These are phyloP conservation scores for Komagataella populi DNA, from an alignment of 805 yeast genomes.

Conservation along the genomic window DNA sequence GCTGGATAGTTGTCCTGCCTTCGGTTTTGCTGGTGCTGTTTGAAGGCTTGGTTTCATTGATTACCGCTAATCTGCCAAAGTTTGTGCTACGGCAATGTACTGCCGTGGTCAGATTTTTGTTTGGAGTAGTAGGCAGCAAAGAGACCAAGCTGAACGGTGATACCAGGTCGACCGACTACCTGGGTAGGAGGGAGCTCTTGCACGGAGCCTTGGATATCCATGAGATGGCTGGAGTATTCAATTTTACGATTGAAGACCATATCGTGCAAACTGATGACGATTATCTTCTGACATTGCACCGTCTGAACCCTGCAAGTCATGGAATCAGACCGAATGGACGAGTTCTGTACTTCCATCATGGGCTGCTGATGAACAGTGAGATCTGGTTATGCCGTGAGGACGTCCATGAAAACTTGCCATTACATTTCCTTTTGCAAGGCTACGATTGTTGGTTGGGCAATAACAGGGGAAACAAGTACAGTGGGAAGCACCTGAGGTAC, in stretches of 20 bases:
- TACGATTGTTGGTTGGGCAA: slow-evolving; percentile 94
- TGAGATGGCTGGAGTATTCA: slow-evolving; percentile 55
- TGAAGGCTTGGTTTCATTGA: slow-evolving; percentile 21
- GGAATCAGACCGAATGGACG: slow-evolving; percentile 19
- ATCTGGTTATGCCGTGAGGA: slow-evolving; percentile 32
- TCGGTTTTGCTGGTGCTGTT: slow-evolving; percentile 4
- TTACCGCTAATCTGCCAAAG: slow-evolving; percentile 22
- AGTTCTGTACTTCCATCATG: slow-evolving; percentile 80
- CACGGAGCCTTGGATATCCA: slow-evolving; percentile 25
- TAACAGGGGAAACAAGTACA: slow-evolving; percentile 83
- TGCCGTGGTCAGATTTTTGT: slow-evolving; percentile 1
- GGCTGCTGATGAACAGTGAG: slow-evolving; percentile 77
- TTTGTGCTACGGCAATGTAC: slow-evolving; percentile 20
- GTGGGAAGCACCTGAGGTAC: slow-evolving; percentile 53
- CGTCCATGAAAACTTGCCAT: slow-evolving; percentile 44
- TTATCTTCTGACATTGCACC: slow-evolving; percentile 62
- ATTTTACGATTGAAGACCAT: slow-evolving; percentile 63
- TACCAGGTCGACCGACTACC: background rate
- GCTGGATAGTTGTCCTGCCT: background rate
- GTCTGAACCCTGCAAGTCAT: slow-evolving; percentile 30
- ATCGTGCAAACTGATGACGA: slow-evolving; percentile 68
- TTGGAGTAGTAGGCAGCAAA: background rate
- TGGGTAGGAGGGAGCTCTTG: slow-evolving; percentile 2
- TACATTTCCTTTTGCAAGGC: slow-evolving; percentile 61
- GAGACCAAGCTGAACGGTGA: background rate